Conservation (phyloP, 1,284 basidiomycete species). For the Phellopilus nigrolimitatus region DNA sequence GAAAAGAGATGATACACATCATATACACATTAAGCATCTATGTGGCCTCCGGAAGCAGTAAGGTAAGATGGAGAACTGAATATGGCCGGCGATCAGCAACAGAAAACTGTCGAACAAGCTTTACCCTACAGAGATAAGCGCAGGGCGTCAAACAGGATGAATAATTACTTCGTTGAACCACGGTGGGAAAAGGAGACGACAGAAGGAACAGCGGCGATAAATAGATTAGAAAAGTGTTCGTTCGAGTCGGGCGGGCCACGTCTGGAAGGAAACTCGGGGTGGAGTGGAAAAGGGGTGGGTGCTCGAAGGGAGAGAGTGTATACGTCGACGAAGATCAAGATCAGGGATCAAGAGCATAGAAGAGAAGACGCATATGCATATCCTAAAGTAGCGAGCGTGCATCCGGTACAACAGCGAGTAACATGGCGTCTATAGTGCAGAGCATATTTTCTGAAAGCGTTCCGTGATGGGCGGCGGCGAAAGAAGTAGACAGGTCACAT, state of each 20-base stretch:
- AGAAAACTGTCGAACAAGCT: background rate
- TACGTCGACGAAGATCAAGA: constrained; percentile 1
- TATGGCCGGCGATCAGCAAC: background rate
- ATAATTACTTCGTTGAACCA: constrained; percentile 7
- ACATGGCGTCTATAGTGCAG: background rate
- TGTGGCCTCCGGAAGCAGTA: constrained; percentile 12
- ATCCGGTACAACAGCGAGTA: constrained; percentile 1
- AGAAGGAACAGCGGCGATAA: too few relatives aligned
- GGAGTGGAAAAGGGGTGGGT: background rate
- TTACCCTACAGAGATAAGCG: background rate
- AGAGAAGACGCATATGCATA: constrained; percentile 8
- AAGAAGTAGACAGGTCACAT: constrained; percentile 48
- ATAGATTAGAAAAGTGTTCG: constrained; percentile 1
- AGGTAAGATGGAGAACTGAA: constrained; percentile 4
- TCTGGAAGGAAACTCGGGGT: background rate
- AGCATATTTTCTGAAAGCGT: background rate
- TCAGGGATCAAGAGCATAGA: background rate
- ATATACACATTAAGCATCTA: constrained; percentile 19
- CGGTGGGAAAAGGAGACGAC: background rate
- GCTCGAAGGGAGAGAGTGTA: background rate
- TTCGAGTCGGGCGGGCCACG: background rate
- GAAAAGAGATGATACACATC: constrained; percentile 1
- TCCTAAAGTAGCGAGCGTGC: constrained; percentile 7
- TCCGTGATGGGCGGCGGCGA: constrained; percentile 19
- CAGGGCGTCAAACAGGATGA: background rate